phyloP scores from a whole-genome alignment of 768 basidiomycete genomes.

The Gyrodon lividus region DNA sequence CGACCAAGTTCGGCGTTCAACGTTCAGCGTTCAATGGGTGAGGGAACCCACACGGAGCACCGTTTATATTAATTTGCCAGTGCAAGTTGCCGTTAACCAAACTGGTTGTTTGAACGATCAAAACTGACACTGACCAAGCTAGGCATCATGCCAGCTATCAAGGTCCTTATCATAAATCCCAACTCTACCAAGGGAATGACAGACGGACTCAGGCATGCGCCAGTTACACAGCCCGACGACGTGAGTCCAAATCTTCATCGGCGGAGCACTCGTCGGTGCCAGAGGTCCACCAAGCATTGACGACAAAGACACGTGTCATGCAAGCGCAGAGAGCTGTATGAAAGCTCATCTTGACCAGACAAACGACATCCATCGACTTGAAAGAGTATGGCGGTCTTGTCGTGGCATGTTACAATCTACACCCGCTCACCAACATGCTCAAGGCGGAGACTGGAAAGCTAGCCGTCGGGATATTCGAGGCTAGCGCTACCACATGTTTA shows the following conservation, averaged over 20 bases:
- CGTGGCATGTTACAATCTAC: constrained; percentile 8
- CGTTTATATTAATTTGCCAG: too few species aligned
- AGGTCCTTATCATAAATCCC: constrained; percentile 35
- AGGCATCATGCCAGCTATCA: background rate
- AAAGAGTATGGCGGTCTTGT: constrained; percentile 4
- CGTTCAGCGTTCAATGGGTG: too few species aligned
- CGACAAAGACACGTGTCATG: constrained; percentile 16
- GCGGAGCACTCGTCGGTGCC: background rate
- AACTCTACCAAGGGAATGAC: constrained; percentile 36
- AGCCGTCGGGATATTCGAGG: constrained; percentile 38
- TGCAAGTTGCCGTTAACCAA: too few species aligned
- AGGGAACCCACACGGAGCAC: too few species aligned
- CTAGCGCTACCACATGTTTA: constrained; percentile 22
- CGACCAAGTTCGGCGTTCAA: too few species aligned
- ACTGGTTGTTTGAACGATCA: background rate
- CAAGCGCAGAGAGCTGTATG: constrained; percentile 15
- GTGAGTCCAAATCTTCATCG: background rate
- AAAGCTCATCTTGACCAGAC: constrained; percentile 4
- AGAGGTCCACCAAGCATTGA: constrained; percentile 22
- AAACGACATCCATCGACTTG: background rate
- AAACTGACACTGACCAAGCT: background rate
- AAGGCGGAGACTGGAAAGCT: constrained; percentile 11
- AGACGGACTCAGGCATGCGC: constrained; percentile 13
- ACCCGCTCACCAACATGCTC: constrained; percentile 6
- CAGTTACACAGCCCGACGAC: background rate